Evolutionary conservation across 2,329 filamentous ascomycete species (phyloP).

Genomic region (Colletotrichum salicis): DNA sequence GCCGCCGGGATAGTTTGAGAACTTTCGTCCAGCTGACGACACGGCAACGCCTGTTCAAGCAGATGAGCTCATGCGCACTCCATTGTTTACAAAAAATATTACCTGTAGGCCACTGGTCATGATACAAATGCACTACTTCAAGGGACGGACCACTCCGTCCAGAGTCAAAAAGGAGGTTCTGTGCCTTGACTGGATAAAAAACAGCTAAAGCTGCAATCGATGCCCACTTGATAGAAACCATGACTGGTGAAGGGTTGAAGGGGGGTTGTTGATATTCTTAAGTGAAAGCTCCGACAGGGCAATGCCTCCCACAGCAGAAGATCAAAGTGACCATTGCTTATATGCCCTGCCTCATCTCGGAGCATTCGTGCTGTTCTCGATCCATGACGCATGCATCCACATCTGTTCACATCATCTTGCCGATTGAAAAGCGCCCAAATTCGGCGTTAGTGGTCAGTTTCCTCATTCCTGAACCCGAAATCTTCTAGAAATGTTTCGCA

Average conservation of each 20-base stretch:
- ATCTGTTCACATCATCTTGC: background rate
- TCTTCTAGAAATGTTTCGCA: background rate
- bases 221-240: too few species aligned
- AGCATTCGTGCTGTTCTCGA: background rate
- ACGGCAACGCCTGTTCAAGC: background rate
- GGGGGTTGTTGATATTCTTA: background rate
- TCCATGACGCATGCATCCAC: background rate
- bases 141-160: slow-evolving; percentile 6
- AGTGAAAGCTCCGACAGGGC: too few species aligned
- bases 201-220: background rate
- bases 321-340: background rate
- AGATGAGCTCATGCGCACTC: background rate
- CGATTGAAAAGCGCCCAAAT: background rate
- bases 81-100: background rate
- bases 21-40: slow-evolving; percentile 9
- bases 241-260: background rate
- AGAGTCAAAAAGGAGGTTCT: background rate
- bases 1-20: slow-evolving; percentile 9
- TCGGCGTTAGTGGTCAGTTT: background rate
- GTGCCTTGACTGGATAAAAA: background rate
- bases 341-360: background rate
- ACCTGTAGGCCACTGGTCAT: slow-evolving; percentile 18
- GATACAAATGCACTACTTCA: slow-evolving; percentile 5
- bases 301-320: too few species aligned
- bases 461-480: background rate